Base-by-base conservation (phyloP, 2,329 filamentous ascomycete species). In the Ophiostoma pallidulum region DNA sequence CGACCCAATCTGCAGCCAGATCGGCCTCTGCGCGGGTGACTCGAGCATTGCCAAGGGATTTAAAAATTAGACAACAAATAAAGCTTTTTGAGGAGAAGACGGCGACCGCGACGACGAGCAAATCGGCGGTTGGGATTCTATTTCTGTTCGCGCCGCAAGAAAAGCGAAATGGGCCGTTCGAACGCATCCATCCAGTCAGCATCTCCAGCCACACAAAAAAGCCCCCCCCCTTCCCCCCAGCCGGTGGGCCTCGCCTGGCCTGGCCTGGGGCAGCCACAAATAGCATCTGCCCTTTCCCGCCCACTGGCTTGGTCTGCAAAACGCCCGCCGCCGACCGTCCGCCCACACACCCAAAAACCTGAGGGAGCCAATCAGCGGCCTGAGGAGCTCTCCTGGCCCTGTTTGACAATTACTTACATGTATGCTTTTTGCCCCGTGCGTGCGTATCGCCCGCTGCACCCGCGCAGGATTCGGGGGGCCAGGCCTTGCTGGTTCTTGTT, bases 361-460 rank as follows among this genome's bases (percentile, higher is more conserved):
- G 48, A 51, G 47, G 48, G 44, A 37, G 41, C 53, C 53, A 54
- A 54, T 54, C 44, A 48, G 26, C 32, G 19, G 28, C 22, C 48
- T 53, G 53, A 51, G 51, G 44, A 53, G 51, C 47, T 53, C 20
- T 18, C 18, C 8, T 8, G 9, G 14, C 35, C 33, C n/a, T 43
- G 47, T 40, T 50, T 50, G n/a, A n/a, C n/a, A n/a, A n/a, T n/a
- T 50, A 28, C 33, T 26, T 44, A n/a, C n/a, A n/a, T n/a, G n/a
- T 40, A 38, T 26, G 31, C 12, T 20, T 37, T 16, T 20, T n/a
- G n/a, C n/a, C 4, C n/a, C 29, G 20, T 31, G 32, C 14, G 41
- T 52, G 47, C 48, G 51, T 52, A 52, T 53, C 48, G 51, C 48
- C 48, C 33, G 38, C n/a, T n/a, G n/a, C n/a, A n/a, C n/a, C n/a